These are phyloP conservation scores for Diaporthe helianthi DNA, from an alignment of 2,329 filamentous ascomycete genomes.

Conservation along the genomic window DNA sequence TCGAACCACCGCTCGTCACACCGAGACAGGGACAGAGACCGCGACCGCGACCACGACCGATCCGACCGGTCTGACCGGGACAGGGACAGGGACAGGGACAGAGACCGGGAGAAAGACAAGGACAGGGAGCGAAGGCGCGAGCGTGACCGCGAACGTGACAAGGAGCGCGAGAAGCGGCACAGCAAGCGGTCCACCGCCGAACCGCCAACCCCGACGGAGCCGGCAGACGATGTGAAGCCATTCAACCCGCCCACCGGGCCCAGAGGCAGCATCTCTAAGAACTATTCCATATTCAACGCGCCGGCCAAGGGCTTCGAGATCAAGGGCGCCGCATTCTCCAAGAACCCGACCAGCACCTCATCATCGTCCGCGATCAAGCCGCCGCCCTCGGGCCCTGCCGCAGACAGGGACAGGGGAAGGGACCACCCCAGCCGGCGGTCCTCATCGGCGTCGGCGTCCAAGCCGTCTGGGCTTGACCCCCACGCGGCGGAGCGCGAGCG, in stretches of 20 bases:
- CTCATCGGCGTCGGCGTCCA: constrained; percentile 44
- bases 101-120: constrained; percentile 44
- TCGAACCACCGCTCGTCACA: constrained; percentile 29
- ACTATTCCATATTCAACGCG: constrained; percentile 34
- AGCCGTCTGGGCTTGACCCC: constrained; percentile 51
- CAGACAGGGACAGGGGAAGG: constrained; percentile 20
- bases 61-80: constrained; percentile 32
- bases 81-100: constrained; percentile 35
- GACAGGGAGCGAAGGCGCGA: constrained; percentile 47
- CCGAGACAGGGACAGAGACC: constrained; percentile 24
- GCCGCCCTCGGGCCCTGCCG: constrained; percentile 35
- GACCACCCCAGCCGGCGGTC: constrained; percentile 43
- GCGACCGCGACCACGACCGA: constrained; percentile 34
- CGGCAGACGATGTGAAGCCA: constrained; percentile 48
- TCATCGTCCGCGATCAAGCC: constrained; percentile 35
- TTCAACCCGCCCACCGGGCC: constrained; percentile 53
- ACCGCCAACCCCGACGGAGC: constrained; percentile 43
- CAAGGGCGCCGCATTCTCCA: constrained; percentile 42
- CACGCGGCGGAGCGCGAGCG: constrained; percentile 75
- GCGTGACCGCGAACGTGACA: constrained; percentile 43
- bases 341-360: constrained; percentile 5
- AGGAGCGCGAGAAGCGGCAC: constrained; percentile 46
- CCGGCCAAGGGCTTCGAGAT: constrained; percentile 45
- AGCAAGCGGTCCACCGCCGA: constrained; percentile 42
- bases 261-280: constrained; percentile 40